A percentile compares a stretch with the other conserved stretches of the same genome.
These are phyloP conservation scores for Karstenula rhodostoma DNA, from an alignment of 2,329 filamentous ascomycete genomes.

Conservation along the genomic window DNA sequence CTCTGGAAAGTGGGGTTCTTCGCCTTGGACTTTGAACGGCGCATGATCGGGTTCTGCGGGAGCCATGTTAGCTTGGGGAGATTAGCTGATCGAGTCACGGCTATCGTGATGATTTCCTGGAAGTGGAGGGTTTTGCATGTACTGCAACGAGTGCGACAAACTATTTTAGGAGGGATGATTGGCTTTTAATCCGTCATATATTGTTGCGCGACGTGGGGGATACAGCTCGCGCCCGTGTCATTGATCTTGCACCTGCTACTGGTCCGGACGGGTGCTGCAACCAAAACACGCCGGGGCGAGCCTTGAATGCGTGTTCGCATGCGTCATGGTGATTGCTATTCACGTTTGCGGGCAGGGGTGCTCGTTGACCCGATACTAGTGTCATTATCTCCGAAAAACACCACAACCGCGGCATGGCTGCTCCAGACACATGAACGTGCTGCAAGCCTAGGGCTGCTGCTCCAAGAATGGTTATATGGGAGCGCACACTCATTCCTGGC, in stretches of 20 bases:
- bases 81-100: not conserved
- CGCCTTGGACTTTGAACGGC: conserved; percentile 36
- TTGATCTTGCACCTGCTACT: not conserved
- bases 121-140: not conserved
- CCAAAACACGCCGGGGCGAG: not conserved
- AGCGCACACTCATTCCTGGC: no score
- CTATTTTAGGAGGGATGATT: not conserved
- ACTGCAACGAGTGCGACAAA: not conserved
- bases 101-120: not conserved
- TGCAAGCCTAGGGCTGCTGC: not conserved
- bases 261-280: not conserved
- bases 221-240: not conserved
- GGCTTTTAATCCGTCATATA: not conserved
- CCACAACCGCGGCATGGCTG: not conserved
- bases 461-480: not conserved
- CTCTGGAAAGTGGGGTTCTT: conserved; percentile 49
- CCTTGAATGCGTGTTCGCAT: conserved; percentile 9
- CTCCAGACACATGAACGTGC: not conserved
- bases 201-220: not conserved
- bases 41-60: conserved; percentile 42
- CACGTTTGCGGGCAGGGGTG: conserved; percentile 8
- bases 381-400: not conserved
- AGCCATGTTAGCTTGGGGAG: conserved; percentile 31
- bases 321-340: conserved; percentile 28
- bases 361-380: not conserved